Evolutionary conservation across 495 filamentous ascomycete genomes (phyloP), one percentile per base, ranked within the genome.

Genomic region (Ramalina intermedia): DNA sequence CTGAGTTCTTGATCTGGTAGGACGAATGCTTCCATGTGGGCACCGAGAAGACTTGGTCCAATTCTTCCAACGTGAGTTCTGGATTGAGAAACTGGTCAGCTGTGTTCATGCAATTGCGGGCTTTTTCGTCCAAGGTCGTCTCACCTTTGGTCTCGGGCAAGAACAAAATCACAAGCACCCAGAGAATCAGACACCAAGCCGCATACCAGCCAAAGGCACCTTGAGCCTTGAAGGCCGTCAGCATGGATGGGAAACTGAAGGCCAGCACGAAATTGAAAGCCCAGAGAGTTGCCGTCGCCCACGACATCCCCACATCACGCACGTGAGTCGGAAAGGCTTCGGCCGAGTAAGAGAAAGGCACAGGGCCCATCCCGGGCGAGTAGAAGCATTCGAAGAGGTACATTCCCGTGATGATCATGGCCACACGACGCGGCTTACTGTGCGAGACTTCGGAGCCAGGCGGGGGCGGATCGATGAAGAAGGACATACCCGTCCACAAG

Each of bases 401-500:
- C 37, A 85, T 84, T 3, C 81, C 84, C 3, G 80, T 60, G 0
- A 79, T 74, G 13, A 87, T 78, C 50, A 75, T 80, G 43, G 58
- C 78, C 35, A 80, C 59, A 13, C 65, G 66, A 13, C 65, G 66
- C 58, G 65, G 47, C 14, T 41, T 41, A 6, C 21, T 17, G 8
- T 41, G 17, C 2, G 39, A 18, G 12, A 41, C 8, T n/a, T 41
- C 21, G 2, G 21, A 41, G 7, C 79, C 71, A 55, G 64, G 47
- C 43, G 53, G 57, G 16, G 58, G 40, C 2, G 67, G 60, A 4
- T 78, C 75, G 46, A 90, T 86, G 69, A 69, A 86, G 67, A 88
- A 88, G 40, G 71, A 80, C 61, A 88, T 85, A 14, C 85, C 85
- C 0, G 84, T 87, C 61, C 84, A 87, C 53, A 87, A 77, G 40